Base-by-base conservation (phyloP, 805 yeast species). In the Yamadazyma sp. region DNA sequence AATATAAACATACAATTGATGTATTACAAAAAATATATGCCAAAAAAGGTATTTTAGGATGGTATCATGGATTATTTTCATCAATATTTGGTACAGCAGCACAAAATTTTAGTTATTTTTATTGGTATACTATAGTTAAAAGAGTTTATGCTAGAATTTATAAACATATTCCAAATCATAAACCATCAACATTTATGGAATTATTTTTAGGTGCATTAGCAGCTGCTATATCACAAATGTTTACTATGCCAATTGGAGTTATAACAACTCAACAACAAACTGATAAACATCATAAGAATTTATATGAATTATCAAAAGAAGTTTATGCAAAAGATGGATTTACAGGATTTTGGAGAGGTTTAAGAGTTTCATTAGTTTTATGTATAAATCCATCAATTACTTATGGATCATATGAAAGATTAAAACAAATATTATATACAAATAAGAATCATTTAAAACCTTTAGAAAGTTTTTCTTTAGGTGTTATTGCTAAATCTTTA, bases 341-440 rank as follows among this genome's bases (percentile, higher is more conserved):
- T 23, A 56, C 71, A 14, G 91, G 91, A 0, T 74, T 85, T 40
- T 86, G 95, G 95, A 73, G 79, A 45, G 95, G 95, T 0, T 70
- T 86, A 38, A 82, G 86, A 56, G 95, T 87, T 6, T 78, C 86
- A 6, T 58, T 86, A 49, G 82, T 86, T 8, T 70, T 86, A 33
- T 86, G 91, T 13, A 65, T 82, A 32, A 86, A 86, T 60, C 95
- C 95, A 3, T 80, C 93, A 25, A 86, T 86, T 53, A 86, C 95
- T 2, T 86, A 86, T 53, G 91, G 94, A 6, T 70, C 87, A 3
- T 82, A 76, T 56, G 88, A 83, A 54, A 72, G 86, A 45, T 67
- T 86, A 46, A 79, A 75, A 52, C 66, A 65, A 28, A 47, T 75
- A 3, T 51, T 82, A 26, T 77, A 60, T 59, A 61, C 62, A 29